phyloP scores from a whole-genome alignment of 2,329 filamentous ascomycete genomes.

The Cladosporium phlei region DNA sequence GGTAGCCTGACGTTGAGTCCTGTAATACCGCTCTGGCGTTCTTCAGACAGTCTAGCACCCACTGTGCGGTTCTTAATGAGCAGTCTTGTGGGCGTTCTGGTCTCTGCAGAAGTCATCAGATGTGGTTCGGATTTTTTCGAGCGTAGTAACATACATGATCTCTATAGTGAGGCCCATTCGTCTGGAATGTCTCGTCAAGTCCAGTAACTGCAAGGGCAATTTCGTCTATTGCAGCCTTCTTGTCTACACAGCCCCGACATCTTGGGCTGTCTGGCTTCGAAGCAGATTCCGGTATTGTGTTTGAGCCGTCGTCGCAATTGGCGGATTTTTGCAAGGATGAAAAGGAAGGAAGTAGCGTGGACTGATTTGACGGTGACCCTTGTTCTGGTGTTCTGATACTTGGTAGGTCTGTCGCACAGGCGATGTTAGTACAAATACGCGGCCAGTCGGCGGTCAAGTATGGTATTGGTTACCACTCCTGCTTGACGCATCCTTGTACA shows the following conservation, averaged over 20 bases:
- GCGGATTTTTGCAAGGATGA: slow-evolving; percentile 22
- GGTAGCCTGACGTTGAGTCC: slow-evolving; percentile 8
- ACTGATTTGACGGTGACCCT: slow-evolving; percentile 8
- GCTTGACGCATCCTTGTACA: not conserved
- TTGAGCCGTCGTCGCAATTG: slow-evolving; percentile 12
- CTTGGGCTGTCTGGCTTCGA: slow-evolving; percentile 17
- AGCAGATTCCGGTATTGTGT: not conserved
- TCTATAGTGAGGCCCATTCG: too few relatives aligned
- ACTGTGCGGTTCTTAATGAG: slow-evolving; percentile 21
- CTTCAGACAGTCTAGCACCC: slow-evolving; percentile 23
- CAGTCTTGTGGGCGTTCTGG: slow-evolving; percentile 17
- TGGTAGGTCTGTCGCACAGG: not conserved
- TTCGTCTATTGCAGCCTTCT: slow-evolving; percentile 22
- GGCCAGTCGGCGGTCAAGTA: too few relatives aligned
- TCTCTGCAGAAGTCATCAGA: slow-evolving; percentile 14
- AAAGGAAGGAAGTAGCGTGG: slow-evolving; percentile 25
- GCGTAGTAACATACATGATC: too few relatives aligned
- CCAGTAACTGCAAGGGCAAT: slow-evolving; percentile 22
- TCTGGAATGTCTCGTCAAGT: slow-evolving; percentile 24
- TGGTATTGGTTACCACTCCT: too few relatives aligned
- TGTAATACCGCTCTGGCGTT: slow-evolving; percentile 20
- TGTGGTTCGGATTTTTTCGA: too few relatives aligned
- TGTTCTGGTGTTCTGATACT: not conserved
- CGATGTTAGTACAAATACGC: too few relatives aligned
- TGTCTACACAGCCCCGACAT: slow-evolving; percentile 22